Evolutionary conservation across 148 eudicot species (phyloP), one percentile per base, ranked within the genome.

Genomic region (Linanthus parryae): DNA sequence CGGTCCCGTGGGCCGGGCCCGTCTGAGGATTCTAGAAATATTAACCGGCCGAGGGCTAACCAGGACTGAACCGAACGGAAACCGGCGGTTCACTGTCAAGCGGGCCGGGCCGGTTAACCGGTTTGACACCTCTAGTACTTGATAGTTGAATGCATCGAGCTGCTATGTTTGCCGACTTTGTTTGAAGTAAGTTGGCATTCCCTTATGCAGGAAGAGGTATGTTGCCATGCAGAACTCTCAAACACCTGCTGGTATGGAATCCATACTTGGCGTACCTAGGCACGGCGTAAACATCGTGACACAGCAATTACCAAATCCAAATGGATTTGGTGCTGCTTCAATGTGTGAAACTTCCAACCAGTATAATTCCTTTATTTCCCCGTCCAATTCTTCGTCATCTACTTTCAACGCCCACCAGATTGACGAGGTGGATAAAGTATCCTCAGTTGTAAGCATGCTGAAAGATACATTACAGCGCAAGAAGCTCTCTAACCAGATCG

Each of bases 361-460:
- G 36, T 30, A 43, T 15, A 50, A 20, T 30, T 23, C 72, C 18
- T 73, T 73, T 50, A 62, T 66, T 49, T 66, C 82, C 16, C 75
- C 70, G 2, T 49, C 73, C 16, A 62, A 69, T 59, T 69, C 78
- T 29, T 65, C 75, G 12, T 69, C 75, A 1, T 62, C 75, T 16
- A 63, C 48, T 54, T 72, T 72, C 53, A 58, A 68, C 48, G 22
- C 48, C 19, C 66, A 59, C 7, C 68, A 55, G 18, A n/a, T 53
- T 10, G 60, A 54, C 14, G 36, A 12, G 4, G 40, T 31, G 13
- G 82, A 77, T 46, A 73, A 69, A 38, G 64, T 77, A 41, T 77
- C 82, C 30, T 69, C 82, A 8, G 70, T 77, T 18, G 82, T 77
- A 52, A 63, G 62, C 70, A 72, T 73, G 73, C 66, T 77, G 18